Evolutionary conservation across 495 filamentous ascomycete genomes (phyloP).

Genomic region (Trichocladium uniseriatum): DNA sequence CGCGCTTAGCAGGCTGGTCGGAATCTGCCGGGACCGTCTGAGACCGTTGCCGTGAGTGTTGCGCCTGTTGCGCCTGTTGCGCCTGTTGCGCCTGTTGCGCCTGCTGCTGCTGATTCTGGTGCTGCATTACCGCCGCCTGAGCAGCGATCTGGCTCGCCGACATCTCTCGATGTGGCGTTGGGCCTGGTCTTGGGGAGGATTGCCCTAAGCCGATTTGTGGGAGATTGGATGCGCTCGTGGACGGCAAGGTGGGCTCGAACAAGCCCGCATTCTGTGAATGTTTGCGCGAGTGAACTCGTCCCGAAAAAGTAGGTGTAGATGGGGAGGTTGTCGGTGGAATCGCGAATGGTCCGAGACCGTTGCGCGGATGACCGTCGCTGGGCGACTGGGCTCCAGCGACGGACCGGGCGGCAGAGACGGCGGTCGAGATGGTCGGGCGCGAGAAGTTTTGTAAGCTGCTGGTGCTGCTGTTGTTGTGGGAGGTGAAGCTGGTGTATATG

Average conservation of each 20-base stretch:
- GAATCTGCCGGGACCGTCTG: constrained; percentile 47
- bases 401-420: constrained; percentile 30
- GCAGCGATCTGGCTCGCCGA: constrained; percentile 82
- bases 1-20: constrained; percentile 32
- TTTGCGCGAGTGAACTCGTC: constrained; percentile 38
- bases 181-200: constrained; percentile 23
- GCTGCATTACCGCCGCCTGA: constrained; percentile 65
- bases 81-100: constrained; percentile 32
- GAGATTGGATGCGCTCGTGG: constrained; percentile 48
- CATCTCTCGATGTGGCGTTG: constrained; percentile 40
- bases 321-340: constrained; percentile 29
- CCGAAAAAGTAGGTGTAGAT: constrained; percentile 20
- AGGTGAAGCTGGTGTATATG: constrained; percentile 30
- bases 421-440: constrained; percentile 35
- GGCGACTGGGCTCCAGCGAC: constrained; percentile 26
- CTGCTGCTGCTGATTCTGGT: constrained; percentile 48
- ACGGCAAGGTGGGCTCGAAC: constrained; percentile 80
- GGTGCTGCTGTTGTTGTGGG: constrained; percentile 23
- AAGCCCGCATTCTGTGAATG: constrained; percentile 71
- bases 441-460: constrained; percentile 48
- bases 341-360: constrained; percentile 33
- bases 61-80: constrained; percentile 23
- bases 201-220: constrained; percentile 37
- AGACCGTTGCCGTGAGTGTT: constrained; percentile 55
- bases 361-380: constrained; percentile 24